phyloP scores from a whole-genome alignment of 2,329 filamentous ascomycete genomes.

The Fusarium napiforme region DNA sequence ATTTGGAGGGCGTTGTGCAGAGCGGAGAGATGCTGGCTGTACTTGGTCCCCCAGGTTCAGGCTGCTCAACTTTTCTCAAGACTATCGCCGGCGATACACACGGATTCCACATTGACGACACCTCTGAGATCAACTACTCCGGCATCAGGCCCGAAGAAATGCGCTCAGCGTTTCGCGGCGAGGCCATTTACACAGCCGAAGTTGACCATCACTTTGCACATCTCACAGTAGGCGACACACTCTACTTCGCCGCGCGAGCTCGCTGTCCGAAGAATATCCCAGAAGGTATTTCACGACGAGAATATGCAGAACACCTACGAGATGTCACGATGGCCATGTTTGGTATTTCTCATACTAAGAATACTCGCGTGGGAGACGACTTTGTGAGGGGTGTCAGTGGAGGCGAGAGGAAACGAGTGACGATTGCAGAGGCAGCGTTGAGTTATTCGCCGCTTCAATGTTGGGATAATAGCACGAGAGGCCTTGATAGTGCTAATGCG shows the following conservation, averaged over 20 bases:
- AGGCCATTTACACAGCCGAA: slow-evolving; percentile 85
- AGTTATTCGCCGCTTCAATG: slow-evolving; percentile 65
- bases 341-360: slow-evolving; percentile 74
- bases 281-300: slow-evolving; percentile 60
- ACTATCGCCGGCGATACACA: slow-evolving; percentile 82
- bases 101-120: slow-evolving; percentile 75
- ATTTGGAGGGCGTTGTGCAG: slow-evolving; percentile 72
- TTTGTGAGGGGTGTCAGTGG: slow-evolving; percentile 68
- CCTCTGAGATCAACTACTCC: slow-evolving; percentile 80
- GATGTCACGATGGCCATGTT: slow-evolving; percentile 79
- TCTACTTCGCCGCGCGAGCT: slow-evolving; percentile 78
- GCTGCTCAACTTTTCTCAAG: slow-evolving; percentile 84
- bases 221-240: slow-evolving; percentile 78
- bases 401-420: slow-evolving; percentile 61
- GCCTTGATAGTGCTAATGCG: slow-evolving; percentile 72
- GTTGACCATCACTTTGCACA: slow-evolving; percentile 82
- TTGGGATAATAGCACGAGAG: slow-evolving; percentile 76
- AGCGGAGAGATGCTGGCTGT: slow-evolving; percentile 79
- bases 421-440: slow-evolving; percentile 50
- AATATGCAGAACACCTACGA: slow-evolving; percentile 69
- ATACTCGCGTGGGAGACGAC: slow-evolving; percentile 77
- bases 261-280: slow-evolving; percentile 71
- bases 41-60: slow-evolving; percentile 73
- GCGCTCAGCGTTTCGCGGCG: slow-evolving; percentile 78
- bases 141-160: slow-evolving; percentile 74